phyloP scores from a whole-genome alignment of 768 basidiomycete genomes.

The Lactifluus rugatus region DNA sequence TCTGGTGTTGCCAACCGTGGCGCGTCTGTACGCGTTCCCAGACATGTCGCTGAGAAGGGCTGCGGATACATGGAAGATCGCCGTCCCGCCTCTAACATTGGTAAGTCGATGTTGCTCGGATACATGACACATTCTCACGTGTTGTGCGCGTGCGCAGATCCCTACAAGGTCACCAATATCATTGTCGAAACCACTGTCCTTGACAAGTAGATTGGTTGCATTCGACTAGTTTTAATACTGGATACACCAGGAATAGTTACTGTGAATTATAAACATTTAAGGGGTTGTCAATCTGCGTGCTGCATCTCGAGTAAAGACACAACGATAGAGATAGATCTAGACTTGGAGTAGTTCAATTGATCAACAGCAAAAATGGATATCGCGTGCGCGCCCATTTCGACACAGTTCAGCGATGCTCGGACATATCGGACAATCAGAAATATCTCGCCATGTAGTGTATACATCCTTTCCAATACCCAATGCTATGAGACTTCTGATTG shows the following conservation, averaged over 20 bases:
- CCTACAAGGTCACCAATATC: slow-evolving; percentile 88
- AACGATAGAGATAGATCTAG: no score
- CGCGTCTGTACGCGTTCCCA: slow-evolving; percentile 91
- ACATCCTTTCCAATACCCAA: no score
- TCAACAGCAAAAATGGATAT: no score
- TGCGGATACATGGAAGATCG: slow-evolving; percentile 95
- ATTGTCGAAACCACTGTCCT: slow-evolving; percentile 82
- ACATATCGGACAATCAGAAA: no score
- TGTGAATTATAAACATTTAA: slow-evolving; percentile 1
- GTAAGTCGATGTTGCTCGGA: slow-evolving; percentile 35
- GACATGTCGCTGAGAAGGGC: slow-evolving; percentile 86
- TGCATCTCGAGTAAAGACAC: no score
- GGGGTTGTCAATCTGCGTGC: not conserved
- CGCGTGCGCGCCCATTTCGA: no score
- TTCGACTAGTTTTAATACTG: not conserved
- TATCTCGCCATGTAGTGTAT: no score
- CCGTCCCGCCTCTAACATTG: slow-evolving; percentile 96
- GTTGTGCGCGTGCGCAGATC: slow-evolving; percentile 42
- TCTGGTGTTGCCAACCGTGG: slow-evolving; percentile 97
- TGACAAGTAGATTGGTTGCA: slow-evolving; percentile 35
- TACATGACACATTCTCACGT: not conserved
- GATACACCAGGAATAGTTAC: not conserved
- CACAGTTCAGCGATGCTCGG: no score
- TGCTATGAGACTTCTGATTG: no score
- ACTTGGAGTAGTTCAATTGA: no score